phyloP scores from a whole-genome alignment of 2,329 filamentous ascomycete species.

The Cordyceps farinosa region DNA sequence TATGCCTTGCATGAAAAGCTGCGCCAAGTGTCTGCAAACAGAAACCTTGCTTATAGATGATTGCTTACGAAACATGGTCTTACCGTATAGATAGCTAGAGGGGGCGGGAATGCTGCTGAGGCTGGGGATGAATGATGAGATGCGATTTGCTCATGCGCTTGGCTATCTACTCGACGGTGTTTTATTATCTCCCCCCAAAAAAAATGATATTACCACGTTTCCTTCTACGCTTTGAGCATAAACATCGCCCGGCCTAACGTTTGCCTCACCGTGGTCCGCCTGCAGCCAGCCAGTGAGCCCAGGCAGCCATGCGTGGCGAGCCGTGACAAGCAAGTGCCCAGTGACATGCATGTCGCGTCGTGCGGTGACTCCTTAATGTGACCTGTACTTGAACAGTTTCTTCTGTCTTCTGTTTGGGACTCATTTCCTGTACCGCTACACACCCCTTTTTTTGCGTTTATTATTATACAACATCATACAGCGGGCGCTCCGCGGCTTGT shows the following conservation, averaged over 20 bases:
- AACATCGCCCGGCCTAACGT: slow-evolving; percentile 2
- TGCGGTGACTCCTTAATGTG: slow-evolving; percentile 3
- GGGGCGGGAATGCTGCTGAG: neutral
- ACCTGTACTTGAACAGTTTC: neutral
- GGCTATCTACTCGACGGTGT: neutral
- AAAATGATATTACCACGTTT: neutral
- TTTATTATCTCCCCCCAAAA: neutral
- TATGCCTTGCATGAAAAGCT: slow-evolving; percentile 24
- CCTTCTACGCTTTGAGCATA: neutral
- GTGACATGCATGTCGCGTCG: slow-evolving; percentile 5
- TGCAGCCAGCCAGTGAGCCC: slow-evolving; percentile 7
- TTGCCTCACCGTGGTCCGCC: slow-evolving; percentile 11
- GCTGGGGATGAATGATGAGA: neutral
- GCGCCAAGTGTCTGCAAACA: slow-evolving; percentile 19
- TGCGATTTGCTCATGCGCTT: neutral
- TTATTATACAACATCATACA: neutral
- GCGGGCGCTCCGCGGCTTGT: slow-evolving; percentile 12
- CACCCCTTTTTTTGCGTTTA: neutral
- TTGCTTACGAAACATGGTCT: slow-evolving; percentile 1
- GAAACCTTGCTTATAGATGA: neutral
- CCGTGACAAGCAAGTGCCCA: slow-evolving; percentile 8
- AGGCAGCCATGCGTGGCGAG: slow-evolving; percentile 14
- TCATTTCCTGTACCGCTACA: neutral
- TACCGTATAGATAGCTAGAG: neutral
- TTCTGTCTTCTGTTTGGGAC: neutral